Evolutionary conservation across 352 stramenopile genomes (phyloP).

Genomic region (Globisporangium perplexum): DNA sequence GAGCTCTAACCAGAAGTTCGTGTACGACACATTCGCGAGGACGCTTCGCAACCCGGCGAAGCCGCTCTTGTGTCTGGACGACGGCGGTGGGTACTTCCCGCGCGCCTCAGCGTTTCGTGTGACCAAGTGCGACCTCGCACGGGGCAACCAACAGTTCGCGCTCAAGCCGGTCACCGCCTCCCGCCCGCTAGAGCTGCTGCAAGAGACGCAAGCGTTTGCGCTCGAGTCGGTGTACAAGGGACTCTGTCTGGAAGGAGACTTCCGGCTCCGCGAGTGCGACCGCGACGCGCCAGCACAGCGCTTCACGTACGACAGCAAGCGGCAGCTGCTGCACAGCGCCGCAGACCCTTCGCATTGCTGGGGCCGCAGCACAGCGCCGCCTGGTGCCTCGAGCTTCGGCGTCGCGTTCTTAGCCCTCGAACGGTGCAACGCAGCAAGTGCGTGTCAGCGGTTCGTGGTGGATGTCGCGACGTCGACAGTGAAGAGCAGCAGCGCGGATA

Average conservation of each 20-base stretch:
- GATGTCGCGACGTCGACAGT: neutral
- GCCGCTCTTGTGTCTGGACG: constrained; percentile 6
- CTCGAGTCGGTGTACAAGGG: constrained; percentile 12
- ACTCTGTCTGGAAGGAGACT: neutral
- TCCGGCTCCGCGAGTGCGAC: constrained; percentile 4
- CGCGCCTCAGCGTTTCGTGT: constrained; percentile 3
- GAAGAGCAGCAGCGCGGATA: neutral
- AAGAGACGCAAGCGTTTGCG: neutral
- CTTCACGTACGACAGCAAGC: constrained; percentile 8
- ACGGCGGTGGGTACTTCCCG: constrained; percentile 5
- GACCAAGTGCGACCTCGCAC: neutral
- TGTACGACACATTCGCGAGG: constrained; percentile 4
- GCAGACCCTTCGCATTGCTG: constrained; percentile 3
- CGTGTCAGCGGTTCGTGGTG: constrained; percentile 4
- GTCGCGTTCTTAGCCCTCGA: constrained; percentile 1
- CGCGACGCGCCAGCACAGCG: neutral
- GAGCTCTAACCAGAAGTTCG: constrained; percentile 9
- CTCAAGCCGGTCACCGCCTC: neutral
- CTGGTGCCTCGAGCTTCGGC: neutral
- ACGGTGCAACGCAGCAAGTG: constrained; percentile 1
- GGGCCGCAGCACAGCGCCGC: constrained; percentile 1
- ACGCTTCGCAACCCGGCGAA: constrained; percentile 3
- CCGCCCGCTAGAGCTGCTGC: neutral
- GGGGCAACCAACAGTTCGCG: constrained; percentile 11
- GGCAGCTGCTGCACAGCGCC: constrained; percentile 1